These are phyloP conservation scores for Epichloe scottii DNA, from an alignment of 2,329 filamentous ascomycete species.

Conservation along the genomic window DNA sequence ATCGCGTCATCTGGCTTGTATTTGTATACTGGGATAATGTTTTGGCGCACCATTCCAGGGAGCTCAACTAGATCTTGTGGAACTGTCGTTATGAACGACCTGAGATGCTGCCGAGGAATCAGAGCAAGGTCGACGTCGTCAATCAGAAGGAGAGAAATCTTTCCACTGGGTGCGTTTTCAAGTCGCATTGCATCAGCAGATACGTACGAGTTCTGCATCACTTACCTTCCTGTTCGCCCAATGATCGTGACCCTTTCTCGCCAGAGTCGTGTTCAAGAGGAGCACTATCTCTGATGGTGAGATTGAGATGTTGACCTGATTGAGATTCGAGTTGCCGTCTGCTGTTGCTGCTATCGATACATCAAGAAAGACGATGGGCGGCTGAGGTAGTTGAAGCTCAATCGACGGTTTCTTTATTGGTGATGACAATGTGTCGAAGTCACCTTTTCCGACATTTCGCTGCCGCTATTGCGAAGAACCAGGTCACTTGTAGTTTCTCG, in stretches of 20 bases:
- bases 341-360: conserved; percentile 24
- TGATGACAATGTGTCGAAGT: too few species aligned
- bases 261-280: too few species aligned
- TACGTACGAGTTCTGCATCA: not conserved
- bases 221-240: conserved; percentile 9
- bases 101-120: conserved; percentile 11
- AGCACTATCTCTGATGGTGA: not conserved
- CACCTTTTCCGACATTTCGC: too few species aligned
- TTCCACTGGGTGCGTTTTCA: conserved; percentile 9
- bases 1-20: not conserved
- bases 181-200: not conserved
- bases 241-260: conserved; percentile 10
- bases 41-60: conserved; percentile 4
- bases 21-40: not conserved
- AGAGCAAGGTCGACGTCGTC: conserved; percentile 16
- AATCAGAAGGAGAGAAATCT: conserved; percentile 10
- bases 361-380: conserved; percentile 23
- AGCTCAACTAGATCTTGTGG: conserved; percentile 16
- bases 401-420: not conserved
- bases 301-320: conserved; percentile 1
- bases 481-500: conserved; percentile 24
- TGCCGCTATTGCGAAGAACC: conserved; percentile 15
- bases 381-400: not conserved
- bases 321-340: conserved; percentile 18
- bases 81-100: conserved; percentile 17